A percentile compares a stretch with the other conserved stretches of the same genome.
Conservation (phyloP, 305 asterid species). For the Andrographis paniculata region DNA sequence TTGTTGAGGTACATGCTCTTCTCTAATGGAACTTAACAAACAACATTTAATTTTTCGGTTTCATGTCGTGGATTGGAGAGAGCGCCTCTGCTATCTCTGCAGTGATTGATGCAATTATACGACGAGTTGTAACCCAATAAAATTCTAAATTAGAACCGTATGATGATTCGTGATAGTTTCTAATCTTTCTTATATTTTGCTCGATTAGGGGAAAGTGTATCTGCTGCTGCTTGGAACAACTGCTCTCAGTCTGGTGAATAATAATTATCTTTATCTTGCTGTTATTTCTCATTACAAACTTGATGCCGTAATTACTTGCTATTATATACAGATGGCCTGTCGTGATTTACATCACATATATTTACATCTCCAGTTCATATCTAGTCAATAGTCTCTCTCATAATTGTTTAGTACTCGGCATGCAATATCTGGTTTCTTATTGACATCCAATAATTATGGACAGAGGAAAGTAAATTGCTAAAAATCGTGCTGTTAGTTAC, state of each 20-base stretch:
- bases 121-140: background rate
- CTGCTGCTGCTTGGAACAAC: conserved; percentile 97
- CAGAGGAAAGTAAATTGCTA: conserved; percentile 2
- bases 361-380: too few relatives aligned
- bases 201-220: conserved; percentile 80
- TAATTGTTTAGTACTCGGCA: too few relatives aligned
- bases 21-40: too few relatives aligned
- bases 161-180: conserved; percentile 2
- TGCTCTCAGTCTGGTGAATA: conserved; percentile 92
- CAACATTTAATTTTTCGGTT: too few relatives aligned
- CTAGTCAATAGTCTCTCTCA: too few relatives aligned
- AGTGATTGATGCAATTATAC: background rate
- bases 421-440: conserved; percentile 7
- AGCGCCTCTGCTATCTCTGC: background rate
- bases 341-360: conserved; percentile 1
- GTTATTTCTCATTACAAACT: conserved; percentile 7
- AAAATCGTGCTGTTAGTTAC: too few relatives aligned
- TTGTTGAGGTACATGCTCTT: conserved; percentile 88
- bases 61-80: conserved; percentile 3
- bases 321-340: conserved; percentile 1
- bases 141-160: background rate
- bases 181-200: conserved; percentile 3
- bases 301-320: conserved; percentile 1
- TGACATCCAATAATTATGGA: background rate
- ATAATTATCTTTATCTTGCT: conserved; percentile 15